Base-by-base conservation (phyloP, 352 stramenopile genomes). In the Plasmopara halstedii region DNA sequence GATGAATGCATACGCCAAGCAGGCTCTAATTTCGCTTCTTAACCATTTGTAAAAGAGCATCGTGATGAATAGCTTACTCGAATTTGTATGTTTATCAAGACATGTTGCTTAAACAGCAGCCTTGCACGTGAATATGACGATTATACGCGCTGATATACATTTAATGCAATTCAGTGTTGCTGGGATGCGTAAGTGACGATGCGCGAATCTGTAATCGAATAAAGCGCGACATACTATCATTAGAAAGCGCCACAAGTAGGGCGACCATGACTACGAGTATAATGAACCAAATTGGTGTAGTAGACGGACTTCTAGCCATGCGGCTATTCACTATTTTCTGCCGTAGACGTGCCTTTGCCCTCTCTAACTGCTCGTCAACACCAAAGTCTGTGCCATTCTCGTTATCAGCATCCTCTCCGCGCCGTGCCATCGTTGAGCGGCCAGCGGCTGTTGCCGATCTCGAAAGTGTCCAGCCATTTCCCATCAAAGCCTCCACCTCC, bases 221-320 rank as follows among this genome's bases (percentile, higher is more conserved):
- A 17, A 47, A 55, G 15, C 62, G 55, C 25, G 76, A 90, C 22
- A 79, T 47, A 15, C 61, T 53, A 51, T 91, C 76, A 51, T 85
- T 91, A 29, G 79, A 87, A 48, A 79, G 57, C 39, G 57, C 59
- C 17, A 91, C 66, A 37, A 91, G 73, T 9, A 81, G 20, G 15
- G 71, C 62, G 2, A 46, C 54, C n/a, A 64, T 67, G 2, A 86
- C 50, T 19, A 80, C 56, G 22, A 87, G 42, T 19, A 85, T 15
- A 37, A 88, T 63, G 27, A 87, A 49, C 56, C 72, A 64, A 37
- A 85, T 42, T 19, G 65, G 64, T 31, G 67, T 55, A 27, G 57
- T 61, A 29, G 56, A 67, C 9, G 54, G 43, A 2, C 50, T 57
- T 29, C 61, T 61, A 13, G 57, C 51, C 19, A 49, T 50, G 26